phyloP scores from a whole-genome alignment of 768 basidiomycete genomes.

The Amanita inopinata region DNA sequence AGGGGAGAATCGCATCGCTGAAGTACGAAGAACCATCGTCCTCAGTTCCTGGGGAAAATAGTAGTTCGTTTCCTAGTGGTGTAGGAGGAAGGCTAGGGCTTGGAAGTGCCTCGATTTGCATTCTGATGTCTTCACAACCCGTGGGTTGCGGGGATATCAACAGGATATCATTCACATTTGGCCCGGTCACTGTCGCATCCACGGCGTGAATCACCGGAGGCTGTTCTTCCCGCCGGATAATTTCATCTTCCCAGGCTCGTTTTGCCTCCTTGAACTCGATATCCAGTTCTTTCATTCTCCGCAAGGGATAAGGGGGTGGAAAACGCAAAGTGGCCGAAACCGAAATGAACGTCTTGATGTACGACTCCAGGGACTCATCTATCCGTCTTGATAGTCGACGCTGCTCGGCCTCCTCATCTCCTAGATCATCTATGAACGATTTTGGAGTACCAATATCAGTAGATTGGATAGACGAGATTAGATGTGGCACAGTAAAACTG shows the following conservation, averaged over 20 bases:
- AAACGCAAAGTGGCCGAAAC: conserved; percentile 90
- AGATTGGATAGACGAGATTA: not conserved
- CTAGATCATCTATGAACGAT: conserved; percentile 32
- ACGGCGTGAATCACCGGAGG: conserved; percentile 31
- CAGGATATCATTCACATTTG: conserved; percentile 1
- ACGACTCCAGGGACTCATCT: conserved; percentile 74
- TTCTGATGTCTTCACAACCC: conserved; percentile 44
- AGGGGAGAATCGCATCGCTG: conserved; percentile 13
- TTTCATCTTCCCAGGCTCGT: conserved; percentile 81
- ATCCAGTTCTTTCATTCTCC: conserved; percentile 83
- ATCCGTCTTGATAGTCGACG: conserved; percentile 66
- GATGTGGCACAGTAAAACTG: not conserved
- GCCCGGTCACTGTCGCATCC: conserved; percentile 32
- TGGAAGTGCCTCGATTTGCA: conserved; percentile 55
- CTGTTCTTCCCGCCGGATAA: conserved; percentile 67
- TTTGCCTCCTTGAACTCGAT: conserved; percentile 61
- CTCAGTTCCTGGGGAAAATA: conserved; percentile 20
- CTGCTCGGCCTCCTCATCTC: conserved; percentile 65
- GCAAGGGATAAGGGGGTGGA: conserved; percentile 83
- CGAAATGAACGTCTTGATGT: conserved; percentile 80
- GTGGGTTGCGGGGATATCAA: not conserved
- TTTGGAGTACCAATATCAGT: not conserved
- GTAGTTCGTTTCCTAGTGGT: conserved; percentile 23
- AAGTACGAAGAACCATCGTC: conserved; percentile 25
- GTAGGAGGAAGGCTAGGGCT: conserved; percentile 24